Base-by-base conservation (phyloP, 495 filamentous ascomycete species). In the Annulohypoxylon moriforme region DNA sequence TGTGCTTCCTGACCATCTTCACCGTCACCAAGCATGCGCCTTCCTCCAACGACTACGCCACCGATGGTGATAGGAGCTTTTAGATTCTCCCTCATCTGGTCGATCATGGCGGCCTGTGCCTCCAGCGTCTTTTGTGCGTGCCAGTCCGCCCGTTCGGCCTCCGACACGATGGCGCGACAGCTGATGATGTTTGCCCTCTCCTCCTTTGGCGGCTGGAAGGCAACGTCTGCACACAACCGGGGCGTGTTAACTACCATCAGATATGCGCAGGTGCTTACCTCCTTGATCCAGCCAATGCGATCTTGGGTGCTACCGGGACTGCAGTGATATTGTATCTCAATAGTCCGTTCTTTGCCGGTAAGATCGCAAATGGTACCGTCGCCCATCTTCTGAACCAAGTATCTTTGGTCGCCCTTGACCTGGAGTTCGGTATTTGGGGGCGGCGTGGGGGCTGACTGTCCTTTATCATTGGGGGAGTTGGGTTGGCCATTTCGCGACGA, bases 161-260 rank as follows among this genome's bases (percentile, higher is more conserved):
- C 85, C 4, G 81, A 79, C 18, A 96, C 80, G 50, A 97, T 89
- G 59, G 90, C 87, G 7, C 87, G 86, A 75, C 96, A 99, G 64
- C 88, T 87, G 34, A 99, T 93, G 1, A 87, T 76, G 75, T 97
- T 89, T 5, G 93, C 89, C 59, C 89, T 89, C 65, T 91, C 91
- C 58, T 93, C 89, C 64, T 94, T 91, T 1, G 94, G 93, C 8
- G 95, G 94, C 40, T 93, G 84, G 80, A 99, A 99, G 5, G 95
- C 94, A 22, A 94, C 89, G 69, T 99, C 96, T 76, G 92, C 90
- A 79, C 96, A 99, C 47, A 99, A 88, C 1, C 95, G 89, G 2
- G 96, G 93, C 0, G 96, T 99, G 76, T 98, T 92, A 57, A 99
- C 89, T 1, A 97, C 88, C 93, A 99, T 97, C 44, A 98, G 81